Evolutionary conservation across 768 basidiomycete genomes (phyloP).

Genomic region (Panaeolus papilionaceus): DNA sequence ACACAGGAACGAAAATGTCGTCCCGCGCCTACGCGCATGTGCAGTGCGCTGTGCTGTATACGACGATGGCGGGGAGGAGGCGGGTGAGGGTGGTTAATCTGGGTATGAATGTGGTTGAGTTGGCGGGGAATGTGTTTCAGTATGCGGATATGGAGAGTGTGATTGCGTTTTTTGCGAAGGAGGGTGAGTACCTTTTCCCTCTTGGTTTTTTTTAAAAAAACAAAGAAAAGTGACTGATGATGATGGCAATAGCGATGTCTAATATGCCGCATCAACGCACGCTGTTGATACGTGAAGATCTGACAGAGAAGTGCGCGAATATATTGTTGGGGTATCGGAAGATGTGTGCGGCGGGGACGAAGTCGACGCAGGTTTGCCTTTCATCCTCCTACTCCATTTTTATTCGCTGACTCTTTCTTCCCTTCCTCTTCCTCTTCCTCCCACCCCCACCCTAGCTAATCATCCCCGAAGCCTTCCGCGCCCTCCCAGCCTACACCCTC

Average conservation of each 20-base stretch:
- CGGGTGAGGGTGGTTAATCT: constrained; percentile 88
- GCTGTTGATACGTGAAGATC: constrained; percentile 78
- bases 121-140: constrained; percentile 93
- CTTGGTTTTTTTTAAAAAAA: neutral
- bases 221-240: neutral
- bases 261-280: constrained; percentile 65
- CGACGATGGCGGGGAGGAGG: constrained; percentile 75
- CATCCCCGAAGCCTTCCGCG: constrained; percentile 91
- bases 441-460: constrained; percentile 65
- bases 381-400: constrained; percentile 32
- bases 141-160: constrained; percentile 91
- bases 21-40: constrained; percentile 77
- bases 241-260: constrained; percentile 63
- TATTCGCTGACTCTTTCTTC: neutral
- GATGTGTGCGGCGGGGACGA: constrained; percentile 84
- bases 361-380: constrained; percentile 74
- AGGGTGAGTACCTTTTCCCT: constrained; percentile 56
- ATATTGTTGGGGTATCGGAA: constrained; percentile 87
- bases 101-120: constrained; percentile 76
- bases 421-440: neutral
- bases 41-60: constrained; percentile 91
- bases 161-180: constrained; percentile 74
- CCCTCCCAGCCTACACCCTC: constrained; percentile 82
- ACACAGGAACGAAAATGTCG: constrained; percentile 65
- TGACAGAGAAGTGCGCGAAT: constrained; percentile 85